Percentiles rank a stretch among this genome's conserved stretches.
Evolutionary conservation across 345 rosid species (phyloP).

Genomic region (Sonneratia alba): DNA sequence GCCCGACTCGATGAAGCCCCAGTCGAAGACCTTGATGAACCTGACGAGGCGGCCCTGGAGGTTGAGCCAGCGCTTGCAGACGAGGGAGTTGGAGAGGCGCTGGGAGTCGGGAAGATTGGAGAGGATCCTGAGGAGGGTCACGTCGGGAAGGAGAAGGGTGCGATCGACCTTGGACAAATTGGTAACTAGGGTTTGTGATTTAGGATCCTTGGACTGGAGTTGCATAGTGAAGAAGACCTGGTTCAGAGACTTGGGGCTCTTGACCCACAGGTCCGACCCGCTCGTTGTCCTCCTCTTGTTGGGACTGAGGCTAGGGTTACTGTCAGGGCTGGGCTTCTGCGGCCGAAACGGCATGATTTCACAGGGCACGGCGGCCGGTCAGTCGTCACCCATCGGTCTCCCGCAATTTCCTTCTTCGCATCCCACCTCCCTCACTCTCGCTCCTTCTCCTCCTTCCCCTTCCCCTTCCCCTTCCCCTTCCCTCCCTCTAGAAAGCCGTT

Average conservation of each 20-base stretch:
- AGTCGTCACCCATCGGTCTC: not conserved
- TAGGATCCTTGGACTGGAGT: conserved; percentile 34
- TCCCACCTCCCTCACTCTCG: not conserved
- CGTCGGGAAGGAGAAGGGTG: conserved; percentile 67
- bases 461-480: too few relatives aligned
- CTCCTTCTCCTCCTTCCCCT: too few relatives aligned
- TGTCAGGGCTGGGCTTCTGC: conserved; percentile 28
- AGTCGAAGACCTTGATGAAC: conserved; percentile 50
- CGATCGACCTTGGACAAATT: conserved; percentile 43
- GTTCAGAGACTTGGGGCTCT: conserved; percentile 35
- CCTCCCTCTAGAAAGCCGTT: not conserved
- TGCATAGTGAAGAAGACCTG: conserved; percentile 48
- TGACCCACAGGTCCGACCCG: conserved; percentile 19
- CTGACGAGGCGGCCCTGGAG: conserved; percentile 72
- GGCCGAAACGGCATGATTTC: conserved; percentile 39
- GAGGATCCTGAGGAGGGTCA: conserved; percentile 56
- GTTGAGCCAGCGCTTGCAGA: conserved; percentile 81
- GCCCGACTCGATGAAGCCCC: conserved; percentile 66
- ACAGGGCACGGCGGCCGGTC: not conserved
- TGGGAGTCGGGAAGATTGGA: conserved; percentile 47
- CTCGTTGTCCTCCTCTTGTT: conserved; percentile 32
- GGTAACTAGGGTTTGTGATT: conserved; percentile 38
- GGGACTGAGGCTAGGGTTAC: conserved; percentile 26
- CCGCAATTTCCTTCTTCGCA: not conserved
- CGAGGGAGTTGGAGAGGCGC: conserved; percentile 42